These are phyloP conservation scores for Linnemannia hyalina DNA, from an alignment of 192 early-diverging fungal genomes.

Conservation along the genomic window DNA sequence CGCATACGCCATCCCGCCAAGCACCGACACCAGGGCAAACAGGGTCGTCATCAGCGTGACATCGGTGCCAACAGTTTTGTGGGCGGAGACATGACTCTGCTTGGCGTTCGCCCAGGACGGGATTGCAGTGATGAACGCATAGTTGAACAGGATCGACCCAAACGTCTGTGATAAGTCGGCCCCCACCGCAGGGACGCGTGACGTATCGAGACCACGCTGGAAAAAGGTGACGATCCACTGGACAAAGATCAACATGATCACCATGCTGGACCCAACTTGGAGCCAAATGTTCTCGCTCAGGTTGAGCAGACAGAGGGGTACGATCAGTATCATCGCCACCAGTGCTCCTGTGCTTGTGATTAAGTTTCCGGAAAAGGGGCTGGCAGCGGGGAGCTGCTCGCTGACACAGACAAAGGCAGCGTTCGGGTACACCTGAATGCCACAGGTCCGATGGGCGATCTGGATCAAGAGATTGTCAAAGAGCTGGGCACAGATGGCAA, in stretches of 20 bases:
- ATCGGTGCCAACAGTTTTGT: constrained; percentile 70
- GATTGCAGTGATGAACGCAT: constrained; percentile 75
- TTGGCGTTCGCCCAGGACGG: constrained; percentile 78
- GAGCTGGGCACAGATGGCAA: constrained; percentile 76
- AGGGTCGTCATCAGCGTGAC: constrained; percentile 62
- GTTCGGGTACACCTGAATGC: constrained; percentile 69
- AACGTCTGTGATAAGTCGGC: constrained; percentile 64
- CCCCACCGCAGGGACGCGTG: constrained; percentile 68
- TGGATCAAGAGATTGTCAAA: constrained; percentile 76
- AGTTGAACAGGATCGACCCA: constrained; percentile 80
- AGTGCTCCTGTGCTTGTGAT: constrained; percentile 29
- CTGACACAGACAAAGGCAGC: constrained; percentile 68
- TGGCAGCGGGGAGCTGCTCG: constrained; percentile 25
- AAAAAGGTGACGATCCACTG: constrained; percentile 73
- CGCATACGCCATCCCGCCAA: constrained; percentile 64
- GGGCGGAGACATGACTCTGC: constrained; percentile 68
- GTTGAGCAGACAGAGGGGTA: constrained; percentile 71
- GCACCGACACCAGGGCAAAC: constrained; percentile 65
- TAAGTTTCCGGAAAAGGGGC: constrained; percentile 31
- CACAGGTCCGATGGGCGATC: constrained; percentile 74
- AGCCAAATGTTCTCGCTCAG: constrained; percentile 79
- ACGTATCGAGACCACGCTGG: constrained; percentile 65
- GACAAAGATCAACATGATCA: constrained; percentile 65
- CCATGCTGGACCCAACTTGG: constrained; percentile 67
- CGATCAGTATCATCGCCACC: constrained; percentile 57